Evolutionary conservation across 257 asterid species (phyloP), one percentile per base, ranked within the genome.

Genomic region (Knoxia roxburghii): DNA sequence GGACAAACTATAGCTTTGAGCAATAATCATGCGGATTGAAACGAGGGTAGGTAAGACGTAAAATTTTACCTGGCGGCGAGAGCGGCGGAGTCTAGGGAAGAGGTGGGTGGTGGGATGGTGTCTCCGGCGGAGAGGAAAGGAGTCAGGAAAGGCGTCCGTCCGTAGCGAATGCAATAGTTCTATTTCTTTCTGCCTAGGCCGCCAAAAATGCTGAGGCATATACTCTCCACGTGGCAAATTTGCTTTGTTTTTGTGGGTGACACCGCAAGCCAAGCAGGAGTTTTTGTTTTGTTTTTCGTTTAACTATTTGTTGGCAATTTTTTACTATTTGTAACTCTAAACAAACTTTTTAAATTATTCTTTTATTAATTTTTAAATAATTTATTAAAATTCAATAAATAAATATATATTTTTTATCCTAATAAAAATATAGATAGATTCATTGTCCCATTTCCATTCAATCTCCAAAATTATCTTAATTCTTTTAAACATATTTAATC

Each of bases 201-300:
- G 51, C 45, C 33, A 11, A 54, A 45, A 59, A 48, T 62, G 18
- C 52, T 5, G 27, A 1, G 48, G 61, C 0, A 69, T 59, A 69
- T 32, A 40, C 68, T 33, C 21, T 15, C 61, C 68, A 60, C 30
- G 73, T 32, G 67, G 67, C 35, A 9, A n/a, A 7, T 24, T 39
- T 18, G 53, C 8, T n/a, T n/a, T 23, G 57, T 52, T 52, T 52
- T 7, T 24, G 59, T 63, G 68, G 55, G 51, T 24, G 14, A 33
- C 15, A 30, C 6, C 11, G 62, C 37, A 18, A 45, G 54, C 62
- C 41, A 24, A 23, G 41, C 2, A 14, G 7, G 62, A 23, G 20
- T 15, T 18, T 58, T 58, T 24, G 6, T 33, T 30, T 24, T 30
- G 32, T 30, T 53, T 32, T 51, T 51, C 10, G 57, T 24, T 10